A percentile compares a stretch with the other conserved stretches of the same genome.
Evolutionary conservation across 2,329 filamentous ascomycete genomes (phyloP).

Genomic region (Aspergillus neotritici): DNA sequence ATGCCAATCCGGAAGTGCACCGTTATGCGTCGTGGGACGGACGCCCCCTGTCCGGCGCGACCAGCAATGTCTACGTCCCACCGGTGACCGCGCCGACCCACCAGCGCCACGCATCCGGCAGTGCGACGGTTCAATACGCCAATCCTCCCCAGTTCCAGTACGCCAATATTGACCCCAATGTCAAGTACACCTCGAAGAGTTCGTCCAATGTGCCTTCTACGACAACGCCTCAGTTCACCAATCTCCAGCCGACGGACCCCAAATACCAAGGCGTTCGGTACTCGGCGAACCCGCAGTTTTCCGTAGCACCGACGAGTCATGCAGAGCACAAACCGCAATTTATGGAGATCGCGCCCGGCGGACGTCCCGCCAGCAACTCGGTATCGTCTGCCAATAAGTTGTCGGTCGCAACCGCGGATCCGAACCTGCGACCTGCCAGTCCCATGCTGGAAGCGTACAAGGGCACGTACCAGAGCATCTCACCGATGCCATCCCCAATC

Average conservation of each 20-base stretch:
- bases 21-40: slow-evolving; percentile 18
- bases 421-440: slow-evolving; percentile 61
- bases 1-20: slow-evolving; percentile 19
- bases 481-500: slow-evolving; percentile 82
- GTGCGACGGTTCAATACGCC: slow-evolving; percentile 25
- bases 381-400: slow-evolving; percentile 37
- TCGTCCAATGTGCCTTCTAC: slow-evolving; percentile 21
- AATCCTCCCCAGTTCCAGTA: slow-evolving; percentile 33
- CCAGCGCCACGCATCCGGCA: slow-evolving; percentile 28
- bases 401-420: slow-evolving; percentile 29
- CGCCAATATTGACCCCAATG: slow-evolving; percentile 35
- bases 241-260: slow-evolving; percentile 4
- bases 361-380: slow-evolving; percentile 30
- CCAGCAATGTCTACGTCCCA: slow-evolving; percentile 9
- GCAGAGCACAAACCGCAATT: slow-evolving; percentile 25
- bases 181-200: slow-evolving; percentile 35
- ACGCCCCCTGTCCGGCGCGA: slow-evolving; percentile 10
- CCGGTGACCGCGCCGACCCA: slow-evolving; percentile 20
- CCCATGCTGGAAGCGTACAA: slow-evolving; percentile 88
- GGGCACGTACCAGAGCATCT: slow-evolving; percentile 89
- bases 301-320: slow-evolving; percentile 19
- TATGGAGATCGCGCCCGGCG: slow-evolving; percentile 33
- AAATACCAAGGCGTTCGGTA: slow-evolving; percentile 9
- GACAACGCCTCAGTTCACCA: slow-evolving; percentile 23
- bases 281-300: slow-evolving; percentile 15